Evolutionary conservation across 2,329 filamentous ascomycete genomes (phyloP).

Genomic region (Pyrenochaeta sp.): DNA sequence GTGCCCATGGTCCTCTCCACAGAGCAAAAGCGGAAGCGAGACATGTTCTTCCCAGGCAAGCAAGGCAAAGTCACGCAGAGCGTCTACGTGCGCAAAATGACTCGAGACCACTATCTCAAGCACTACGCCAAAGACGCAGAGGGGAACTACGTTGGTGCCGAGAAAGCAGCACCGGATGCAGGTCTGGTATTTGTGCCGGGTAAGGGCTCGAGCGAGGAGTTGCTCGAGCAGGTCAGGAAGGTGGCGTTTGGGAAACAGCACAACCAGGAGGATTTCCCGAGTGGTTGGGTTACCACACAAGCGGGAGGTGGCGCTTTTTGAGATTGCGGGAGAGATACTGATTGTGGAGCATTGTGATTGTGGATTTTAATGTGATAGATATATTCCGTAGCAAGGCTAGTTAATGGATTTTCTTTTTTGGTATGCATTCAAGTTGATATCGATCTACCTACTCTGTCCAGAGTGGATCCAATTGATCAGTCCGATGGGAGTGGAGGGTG

Average conservation of each 20-base stretch:
- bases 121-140: constrained; percentile 37
- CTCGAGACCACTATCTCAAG: constrained; percentile 32
- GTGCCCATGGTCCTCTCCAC: constrained; percentile 24
- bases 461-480: no score
- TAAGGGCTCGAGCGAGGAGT: constrained; percentile 34
- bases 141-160: constrained; percentile 38
- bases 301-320: constrained; percentile 1
- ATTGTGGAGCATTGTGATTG: no score
- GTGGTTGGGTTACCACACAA: constrained; percentile 3
- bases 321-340: no score
- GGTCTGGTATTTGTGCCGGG: constrained; percentile 34
- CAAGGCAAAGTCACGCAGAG: constrained; percentile 23
- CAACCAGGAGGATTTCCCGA: constrained; percentile 9
- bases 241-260: constrained; percentile 36
- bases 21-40: constrained; percentile 4
- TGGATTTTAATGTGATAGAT: no score
- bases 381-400: no score
- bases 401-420: no score
- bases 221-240: constrained; percentile 33
- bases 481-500: no score
- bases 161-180: constrained; percentile 26
- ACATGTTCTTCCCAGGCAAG: constrained; percentile 3
- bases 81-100: constrained; percentile 36
- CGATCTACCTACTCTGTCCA: no score
- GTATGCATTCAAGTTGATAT: no score